Base-by-base conservation (phyloP, 2,329 filamentous ascomycete genomes). In the Neurospora sp. region DNA sequence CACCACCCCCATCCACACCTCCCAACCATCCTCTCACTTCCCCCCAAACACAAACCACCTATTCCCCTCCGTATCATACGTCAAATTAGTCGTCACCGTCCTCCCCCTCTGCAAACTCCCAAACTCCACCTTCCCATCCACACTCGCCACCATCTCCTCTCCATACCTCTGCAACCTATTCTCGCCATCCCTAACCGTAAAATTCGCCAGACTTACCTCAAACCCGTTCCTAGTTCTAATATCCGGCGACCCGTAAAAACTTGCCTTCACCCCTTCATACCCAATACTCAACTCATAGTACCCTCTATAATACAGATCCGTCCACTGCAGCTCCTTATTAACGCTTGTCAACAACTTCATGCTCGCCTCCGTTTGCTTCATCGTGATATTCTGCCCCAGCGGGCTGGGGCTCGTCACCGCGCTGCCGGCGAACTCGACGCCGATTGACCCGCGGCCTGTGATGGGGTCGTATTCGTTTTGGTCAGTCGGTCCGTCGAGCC, bases 271-370 rank as follows among this genome's bases (percentile, higher is more conserved):
- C 66, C 84, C 80, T 10, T 89, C 81, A 28, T 85, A 81, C 8
- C 79, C 82, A 69, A 91, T 81, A 67, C 85, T 83, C 40, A 92
- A 80, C 74, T 90, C 85, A 74, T 88, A 92, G 80, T 92, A 92
- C 0, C 91, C 91, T 17, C 90, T 84, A 78, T 92, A 92, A 77
- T 91, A 92, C 5, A 88, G 78, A 70, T 92, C 90, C 73, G 89
- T 87, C 90, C 90, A 93, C 75, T 91, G 88, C 57, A 92, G 80
- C 77, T 90, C 88, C 0, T 81, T 79, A 77, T 91, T 92, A 23
- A 82, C 79, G 57, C 76, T 76, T 72, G 83, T 81, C 40, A 85
- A 79, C 73, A 76, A 77, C 74, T 81, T 73, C 1, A 82, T 82
- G 70, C 78, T 77, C 12, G 82, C 79, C 66, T 77, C 76, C 71